These are phyloP conservation scores for Stropharia rugosoannulata DNA, from an alignment of 768 basidiomycete species.

Conservation along the genomic window DNA sequence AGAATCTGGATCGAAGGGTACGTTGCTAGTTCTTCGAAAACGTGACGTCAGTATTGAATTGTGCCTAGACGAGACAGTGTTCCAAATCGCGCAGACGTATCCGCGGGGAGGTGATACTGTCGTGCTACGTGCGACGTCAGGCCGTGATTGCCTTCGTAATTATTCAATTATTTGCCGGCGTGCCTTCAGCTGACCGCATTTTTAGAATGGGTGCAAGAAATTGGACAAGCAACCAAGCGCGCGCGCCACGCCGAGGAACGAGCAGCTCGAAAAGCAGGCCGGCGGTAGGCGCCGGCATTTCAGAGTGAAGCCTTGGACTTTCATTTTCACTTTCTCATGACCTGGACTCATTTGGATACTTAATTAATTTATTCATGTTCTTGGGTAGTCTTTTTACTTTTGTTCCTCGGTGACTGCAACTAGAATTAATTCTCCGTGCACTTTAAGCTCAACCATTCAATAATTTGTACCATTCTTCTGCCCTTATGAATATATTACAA, in stretches of 20 bases:
- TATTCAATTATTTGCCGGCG: conserved; percentile 1
- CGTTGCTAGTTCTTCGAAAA: conserved; percentile 8
- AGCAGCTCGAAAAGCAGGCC: conserved; percentile 25
- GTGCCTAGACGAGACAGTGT: conserved; percentile 59
- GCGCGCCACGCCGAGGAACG: conserved; percentile 47
- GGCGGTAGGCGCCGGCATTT: conserved; percentile 4
- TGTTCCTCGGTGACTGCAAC: not conserved
- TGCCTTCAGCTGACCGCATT: not conserved
- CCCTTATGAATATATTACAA: not conserved
- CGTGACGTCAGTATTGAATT: not conserved
- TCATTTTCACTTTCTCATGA: conserved; percentile 1
- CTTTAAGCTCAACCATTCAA: not conserved
- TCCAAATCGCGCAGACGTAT: conserved; percentile 67
- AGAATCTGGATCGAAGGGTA: conserved; percentile 49
- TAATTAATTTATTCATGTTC: not conserved
- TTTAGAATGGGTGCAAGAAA: conserved; percentile 36
- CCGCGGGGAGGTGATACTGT: conserved; percentile 76
- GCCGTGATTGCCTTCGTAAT: conserved; percentile 55
- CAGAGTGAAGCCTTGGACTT: not conserved
- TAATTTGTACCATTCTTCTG: not conserved
- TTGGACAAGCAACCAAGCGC: conserved; percentile 37
- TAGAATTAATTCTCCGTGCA: not conserved
- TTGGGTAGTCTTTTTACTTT: not conserved
- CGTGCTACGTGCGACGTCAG: conserved; percentile 52
- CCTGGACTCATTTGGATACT: not conserved